Evolutionary conservation across 495 filamentous ascomycete species (phyloP).

Genomic region (Xylaria scruposa): DNA sequence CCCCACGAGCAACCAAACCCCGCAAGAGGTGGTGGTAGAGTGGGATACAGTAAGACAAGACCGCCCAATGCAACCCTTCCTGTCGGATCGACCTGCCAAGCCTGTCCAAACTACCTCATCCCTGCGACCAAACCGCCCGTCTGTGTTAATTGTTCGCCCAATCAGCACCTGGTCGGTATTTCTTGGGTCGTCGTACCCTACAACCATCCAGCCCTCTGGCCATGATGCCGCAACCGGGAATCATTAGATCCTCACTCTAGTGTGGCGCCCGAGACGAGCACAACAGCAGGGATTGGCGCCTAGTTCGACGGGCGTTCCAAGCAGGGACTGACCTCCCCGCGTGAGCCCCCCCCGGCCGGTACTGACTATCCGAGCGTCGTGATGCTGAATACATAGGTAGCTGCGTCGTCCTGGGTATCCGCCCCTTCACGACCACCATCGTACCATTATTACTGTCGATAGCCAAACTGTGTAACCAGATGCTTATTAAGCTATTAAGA

Average conservation of each 20-base stretch:
- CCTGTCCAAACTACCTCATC: conserved; percentile 21
- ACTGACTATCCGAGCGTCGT: neutral
- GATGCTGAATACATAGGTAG: conserved; percentile 9
- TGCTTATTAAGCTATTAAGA: neutral
- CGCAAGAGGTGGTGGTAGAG: neutral
- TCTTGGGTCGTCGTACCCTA: neutral
- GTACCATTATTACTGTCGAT: neutral
- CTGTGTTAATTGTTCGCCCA: neutral
- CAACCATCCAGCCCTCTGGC: neutral
- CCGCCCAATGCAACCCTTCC: conserved; percentile 35
- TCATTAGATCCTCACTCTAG: conserved; percentile 17
- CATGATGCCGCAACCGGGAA: conserved; percentile 9
- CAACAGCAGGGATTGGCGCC: neutral
- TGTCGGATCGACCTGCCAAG: conserved; percentile 43
- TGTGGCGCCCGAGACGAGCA: conserved; percentile 12
- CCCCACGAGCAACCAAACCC: conserved; percentile 11
- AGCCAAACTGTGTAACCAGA: neutral
- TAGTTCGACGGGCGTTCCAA: conserved; percentile 11
- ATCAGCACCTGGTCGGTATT: neutral
- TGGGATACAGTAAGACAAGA: conserved; percentile 29
- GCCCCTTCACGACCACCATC: conserved; percentile 1
- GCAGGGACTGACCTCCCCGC: conserved; percentile 10
- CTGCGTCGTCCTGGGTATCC: neutral
- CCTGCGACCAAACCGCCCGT: neutral
- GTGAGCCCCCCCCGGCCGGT: neutral